Evolutionary conservation across 2,329 filamentous ascomycete species (phyloP).

Genomic region (Aspergillus tamarii): DNA sequence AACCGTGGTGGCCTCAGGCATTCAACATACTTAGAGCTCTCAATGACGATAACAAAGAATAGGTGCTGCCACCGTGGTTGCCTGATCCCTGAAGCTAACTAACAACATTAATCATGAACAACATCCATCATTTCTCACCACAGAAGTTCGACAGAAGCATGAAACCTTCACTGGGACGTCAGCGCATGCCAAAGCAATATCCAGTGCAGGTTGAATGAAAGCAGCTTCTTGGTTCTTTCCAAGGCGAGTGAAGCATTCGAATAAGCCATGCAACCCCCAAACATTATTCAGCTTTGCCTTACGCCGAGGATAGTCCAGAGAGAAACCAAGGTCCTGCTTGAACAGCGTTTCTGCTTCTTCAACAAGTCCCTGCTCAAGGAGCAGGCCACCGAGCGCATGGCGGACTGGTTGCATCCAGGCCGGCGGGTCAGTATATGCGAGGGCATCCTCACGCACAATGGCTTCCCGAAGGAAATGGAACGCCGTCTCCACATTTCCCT

Average conservation of each 20-base stretch:
- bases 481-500: slow-evolving; percentile 58
- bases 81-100: background rate
- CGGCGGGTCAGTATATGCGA: slow-evolving; percentile 74
- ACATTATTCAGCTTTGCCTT: slow-evolving; percentile 71
- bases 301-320: slow-evolving; percentile 61
- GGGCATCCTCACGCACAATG: slow-evolving; percentile 61
- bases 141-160: no score
- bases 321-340: slow-evolving; percentile 62
- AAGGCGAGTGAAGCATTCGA: slow-evolving; percentile 66
- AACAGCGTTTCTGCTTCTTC: slow-evolving; percentile 61
- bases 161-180: no score
- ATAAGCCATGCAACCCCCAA: slow-evolving; percentile 72
- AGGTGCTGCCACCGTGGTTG: background rate
- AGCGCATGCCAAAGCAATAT: slow-evolving; percentile 39
- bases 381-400: slow-evolving; percentile 69
- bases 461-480: slow-evolving; percentile 62
- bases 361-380: slow-evolving; percentile 65
- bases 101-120: background rate
- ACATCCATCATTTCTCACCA: background rate
- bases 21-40: no score
- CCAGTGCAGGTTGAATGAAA: slow-evolving; percentile 53
- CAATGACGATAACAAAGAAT: no score
- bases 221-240: slow-evolving; percentile 52
- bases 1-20: no score
- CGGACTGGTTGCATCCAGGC: slow-evolving; percentile 75